Base-by-base conservation (phyloP, 176 grass and related monocot genomes). In the Musa beccarii region DNA sequence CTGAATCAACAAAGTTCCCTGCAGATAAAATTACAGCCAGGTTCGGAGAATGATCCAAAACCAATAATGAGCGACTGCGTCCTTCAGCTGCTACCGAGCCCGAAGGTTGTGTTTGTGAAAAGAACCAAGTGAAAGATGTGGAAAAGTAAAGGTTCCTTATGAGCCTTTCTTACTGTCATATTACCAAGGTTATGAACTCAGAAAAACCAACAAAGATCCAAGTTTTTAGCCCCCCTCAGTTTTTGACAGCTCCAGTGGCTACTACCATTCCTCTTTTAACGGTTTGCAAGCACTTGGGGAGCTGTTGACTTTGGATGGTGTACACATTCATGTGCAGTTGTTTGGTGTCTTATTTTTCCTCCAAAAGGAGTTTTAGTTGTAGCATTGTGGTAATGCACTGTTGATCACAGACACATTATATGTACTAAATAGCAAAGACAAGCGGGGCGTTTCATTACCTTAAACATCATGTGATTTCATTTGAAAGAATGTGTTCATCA, bases 231-330 rank as follows among this genome's bases (percentile, higher is more conserved):
- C 89, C 69, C 70, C 87, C 79, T 67, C 28, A 59, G 76, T 91
- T 98, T 92, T 99, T 94, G 63, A 92, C 86, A 77, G 84, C 71
- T 83, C 80, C 61, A 57, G 74, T 72, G 76, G 81, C 80, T 85
- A 54, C 65, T 77, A n/a, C 66, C 63, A 69, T 52, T 57, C 80
- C 24, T 34, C 81, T 83, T 76, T 81, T 74, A 29, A 66, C 74
- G 68, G 81, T 11, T 52, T 87, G 73, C 71, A 85, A 83, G 82
- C 81, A 81, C 74, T 82, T 19, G 75, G 14, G 88, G 88, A 84
- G 84, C 82, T 86, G 95, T 94, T 87, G 78, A 84, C 83, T 85
- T 43, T 12, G 49, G 68, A 51, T 70, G 43, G 68, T 51, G 68
- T 51, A 34, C 43, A 43, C 4, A 43, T 6, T 43, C 12, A 10